Evolutionary conservation across 495 filamentous ascomycete genomes (phyloP).

Genomic region (Lasiosphaeris hirsuta): DNA sequence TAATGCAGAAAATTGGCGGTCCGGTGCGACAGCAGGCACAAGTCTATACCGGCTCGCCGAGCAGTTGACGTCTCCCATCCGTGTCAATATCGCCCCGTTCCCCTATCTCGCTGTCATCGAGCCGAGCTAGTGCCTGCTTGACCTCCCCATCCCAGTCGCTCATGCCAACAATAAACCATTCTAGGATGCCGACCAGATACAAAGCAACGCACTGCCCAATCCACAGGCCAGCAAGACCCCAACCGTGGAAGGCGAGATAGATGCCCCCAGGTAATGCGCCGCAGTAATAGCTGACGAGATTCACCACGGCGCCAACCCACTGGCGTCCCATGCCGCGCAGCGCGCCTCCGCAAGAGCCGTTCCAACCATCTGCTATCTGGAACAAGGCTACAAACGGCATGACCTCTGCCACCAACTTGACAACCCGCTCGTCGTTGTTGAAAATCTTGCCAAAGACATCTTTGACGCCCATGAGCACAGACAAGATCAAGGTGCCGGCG

Average conservation of each 20-base stretch:
- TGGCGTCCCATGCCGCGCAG: slow-evolving; percentile 84
- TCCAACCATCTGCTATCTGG: slow-evolving; percentile 88
- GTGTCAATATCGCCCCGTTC: not conserved
- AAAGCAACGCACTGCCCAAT: slow-evolving; percentile 86
- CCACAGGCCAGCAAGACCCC: slow-evolving; percentile 83
- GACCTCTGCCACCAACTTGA: slow-evolving; percentile 74
- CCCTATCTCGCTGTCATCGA: slow-evolving; percentile 55
- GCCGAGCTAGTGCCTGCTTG: slow-evolving; percentile 67
- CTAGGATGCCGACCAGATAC: slow-evolving; percentile 73
- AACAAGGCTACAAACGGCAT: slow-evolving; percentile 87
- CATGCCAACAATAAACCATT: slow-evolving; percentile 77
- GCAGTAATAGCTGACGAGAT: slow-evolving; percentile 84
- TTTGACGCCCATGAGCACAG: slow-evolving; percentile 67
- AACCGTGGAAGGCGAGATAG: slow-evolving; percentile 84
- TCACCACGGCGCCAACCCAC: slow-evolving; percentile 85
- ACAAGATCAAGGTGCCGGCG: slow-evolving; percentile 66
- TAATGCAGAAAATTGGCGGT: too few species aligned
- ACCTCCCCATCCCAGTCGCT: slow-evolving; percentile 81
- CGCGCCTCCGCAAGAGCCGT: slow-evolving; percentile 79
- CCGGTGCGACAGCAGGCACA: not conserved
- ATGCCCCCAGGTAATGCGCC: slow-evolving; percentile 82
- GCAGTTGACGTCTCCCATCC: not conserved
- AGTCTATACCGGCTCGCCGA: not conserved
- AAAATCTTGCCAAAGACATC: slow-evolving; percentile 80
- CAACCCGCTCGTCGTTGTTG: slow-evolving; percentile 72